A percentile compares a stretch with the other conserved stretches of the same genome.
Evolutionary conservation across 768 basidiomycete genomes (phyloP).

Genomic region (Chiua virens): DNA sequence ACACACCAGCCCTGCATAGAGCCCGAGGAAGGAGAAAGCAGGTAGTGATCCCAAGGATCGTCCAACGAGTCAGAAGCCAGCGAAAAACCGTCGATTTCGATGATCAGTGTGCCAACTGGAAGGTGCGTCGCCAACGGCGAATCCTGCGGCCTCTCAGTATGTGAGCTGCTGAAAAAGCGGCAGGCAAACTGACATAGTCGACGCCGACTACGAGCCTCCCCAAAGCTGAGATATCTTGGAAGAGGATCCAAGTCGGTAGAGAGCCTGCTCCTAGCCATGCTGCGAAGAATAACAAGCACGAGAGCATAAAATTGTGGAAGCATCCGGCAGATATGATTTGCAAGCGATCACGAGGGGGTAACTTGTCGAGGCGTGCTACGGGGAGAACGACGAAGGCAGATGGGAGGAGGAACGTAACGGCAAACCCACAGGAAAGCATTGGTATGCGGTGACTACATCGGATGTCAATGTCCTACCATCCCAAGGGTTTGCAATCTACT

Average conservation of each 20-base stretch:
- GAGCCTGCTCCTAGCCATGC: conserved; percentile 33
- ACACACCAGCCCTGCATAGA: conserved; percentile 63
- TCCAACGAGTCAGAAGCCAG: conserved; percentile 33
- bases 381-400: conserved; percentile 75
- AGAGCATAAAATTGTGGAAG: conserved; percentile 72
- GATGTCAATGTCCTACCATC: background rate
- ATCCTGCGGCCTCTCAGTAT: conserved; percentile 37
- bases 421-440: conserved; percentile 58
- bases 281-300: conserved; percentile 43
- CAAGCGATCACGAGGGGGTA: conserved; percentile 45
- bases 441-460: conserved; percentile 60
- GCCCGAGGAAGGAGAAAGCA: conserved; percentile 27
- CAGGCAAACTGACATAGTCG: conserved; percentile 44
- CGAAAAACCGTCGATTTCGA: conserved; percentile 60
- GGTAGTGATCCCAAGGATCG: conserved; percentile 49
- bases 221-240: conserved; percentile 48
- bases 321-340: conserved; percentile 73
- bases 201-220: conserved; percentile 61
- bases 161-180: background rate
- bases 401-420: conserved; percentile 63
- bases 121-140: conserved; percentile 65
- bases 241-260: conserved; percentile 38
- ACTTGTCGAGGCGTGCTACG: conserved; percentile 34
- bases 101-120: conserved; percentile 56
- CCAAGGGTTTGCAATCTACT: conserved; percentile 24